Evolutionary conservation across 2,329 filamentous ascomycete genomes (phyloP).

Genomic region (Tolypocladium cylindrosporum): DNA sequence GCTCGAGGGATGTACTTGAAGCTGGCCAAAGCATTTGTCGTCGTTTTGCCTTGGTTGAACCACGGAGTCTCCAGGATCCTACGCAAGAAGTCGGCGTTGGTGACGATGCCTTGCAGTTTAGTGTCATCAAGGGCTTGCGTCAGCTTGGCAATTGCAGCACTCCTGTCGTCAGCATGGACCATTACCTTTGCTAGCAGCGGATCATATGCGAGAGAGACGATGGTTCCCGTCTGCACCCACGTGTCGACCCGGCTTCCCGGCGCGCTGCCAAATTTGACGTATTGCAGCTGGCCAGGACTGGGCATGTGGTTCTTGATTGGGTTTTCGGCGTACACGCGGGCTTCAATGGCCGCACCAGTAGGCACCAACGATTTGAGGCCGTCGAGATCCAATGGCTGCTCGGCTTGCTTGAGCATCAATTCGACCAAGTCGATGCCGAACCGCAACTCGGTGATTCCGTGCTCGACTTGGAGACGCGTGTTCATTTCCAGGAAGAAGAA

Average conservation of each 20-base stretch:
- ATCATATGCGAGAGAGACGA: conserved; percentile 47
- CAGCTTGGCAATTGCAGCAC: conserved; percentile 33
- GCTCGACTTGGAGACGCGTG: conserved; percentile 64
- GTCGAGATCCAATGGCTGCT: conserved; percentile 8
- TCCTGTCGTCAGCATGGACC: conserved; percentile 29
- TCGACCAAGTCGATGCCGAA: conserved; percentile 63
- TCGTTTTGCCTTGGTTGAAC: conserved; percentile 39
- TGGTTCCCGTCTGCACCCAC: conserved; percentile 48
- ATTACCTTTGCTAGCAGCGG: conserved; percentile 50
- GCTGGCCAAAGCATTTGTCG: conserved; percentile 42
- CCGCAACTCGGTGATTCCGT: conserved; percentile 69
- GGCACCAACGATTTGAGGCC: conserved; percentile 6
- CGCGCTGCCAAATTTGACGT: conserved; percentile 40
- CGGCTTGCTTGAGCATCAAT: conserved; percentile 25
- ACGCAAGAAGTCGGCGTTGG: conserved; percentile 46
- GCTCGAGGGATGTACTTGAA: conserved; percentile 39
- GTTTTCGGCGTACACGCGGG: conserved; percentile 32
- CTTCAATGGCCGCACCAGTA: conserved; percentile 22
- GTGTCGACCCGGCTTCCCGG: conserved; percentile 47
- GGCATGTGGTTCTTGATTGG: conserved; percentile 47
- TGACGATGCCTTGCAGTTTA: conserved; percentile 35
- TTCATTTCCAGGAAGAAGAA: conserved; percentile 49
- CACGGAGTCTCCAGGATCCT: conserved; percentile 33
- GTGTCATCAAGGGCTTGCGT: conserved; percentile 29
- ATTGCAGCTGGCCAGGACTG: conserved; percentile 47